Evolutionary conservation across 2,329 filamentous ascomycete genomes (phyloP).

Genomic region (Claviceps pusilla): DNA sequence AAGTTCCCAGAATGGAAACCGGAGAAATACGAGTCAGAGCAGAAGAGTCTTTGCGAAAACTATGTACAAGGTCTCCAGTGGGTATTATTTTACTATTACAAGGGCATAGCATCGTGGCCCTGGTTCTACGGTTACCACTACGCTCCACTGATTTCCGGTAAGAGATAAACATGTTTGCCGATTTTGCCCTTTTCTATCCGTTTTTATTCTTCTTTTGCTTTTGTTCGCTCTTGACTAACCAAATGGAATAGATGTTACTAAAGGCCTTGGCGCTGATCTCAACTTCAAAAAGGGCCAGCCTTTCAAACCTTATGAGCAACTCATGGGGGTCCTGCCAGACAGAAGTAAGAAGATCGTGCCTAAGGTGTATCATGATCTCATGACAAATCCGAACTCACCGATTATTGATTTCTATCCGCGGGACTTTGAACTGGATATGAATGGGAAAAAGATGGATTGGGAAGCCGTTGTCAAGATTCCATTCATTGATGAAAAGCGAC

Average conservation of each 20-base stretch:
- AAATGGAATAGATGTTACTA: slow-evolving; percentile 56
- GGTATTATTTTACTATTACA: slow-evolving; percentile 97
- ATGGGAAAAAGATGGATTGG: slow-evolving; percentile 99
- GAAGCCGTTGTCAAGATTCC: slow-evolving; percentile 98
- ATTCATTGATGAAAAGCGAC: slow-evolving; percentile 84
- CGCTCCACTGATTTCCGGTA: slow-evolving; percentile 84
- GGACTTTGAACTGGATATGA: slow-evolving; percentile 97
- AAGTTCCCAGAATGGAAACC: slow-evolving; percentile 82
- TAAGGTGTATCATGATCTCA: slow-evolving; percentile 69
- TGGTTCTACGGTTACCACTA: slow-evolving; percentile 98
- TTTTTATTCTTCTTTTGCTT: not conserved
- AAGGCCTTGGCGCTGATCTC: slow-evolving; percentile 72
- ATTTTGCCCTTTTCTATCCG: not conserved
- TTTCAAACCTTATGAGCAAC: slow-evolving; percentile 86
- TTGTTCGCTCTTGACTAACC: slow-evolving; percentile 11
- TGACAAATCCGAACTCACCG: slow-evolving; percentile 79
- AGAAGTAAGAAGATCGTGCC: slow-evolving; percentile 96
- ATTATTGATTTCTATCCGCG: slow-evolving; percentile 97
- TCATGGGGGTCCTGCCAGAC: slow-evolving; percentile 96
- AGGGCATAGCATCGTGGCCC: slow-evolving; percentile 91
- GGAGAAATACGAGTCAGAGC: slow-evolving; percentile 58
- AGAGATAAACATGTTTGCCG: slow-evolving; percentile 6
- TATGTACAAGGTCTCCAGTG: slow-evolving; percentile 96
- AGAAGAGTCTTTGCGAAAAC: slow-evolving; percentile 76
- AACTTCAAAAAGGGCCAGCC: slow-evolving; percentile 90